phyloP scores from a whole-genome alignment of 768 basidiomycete genomes.

The Udeniomyces megalosporus region DNA sequence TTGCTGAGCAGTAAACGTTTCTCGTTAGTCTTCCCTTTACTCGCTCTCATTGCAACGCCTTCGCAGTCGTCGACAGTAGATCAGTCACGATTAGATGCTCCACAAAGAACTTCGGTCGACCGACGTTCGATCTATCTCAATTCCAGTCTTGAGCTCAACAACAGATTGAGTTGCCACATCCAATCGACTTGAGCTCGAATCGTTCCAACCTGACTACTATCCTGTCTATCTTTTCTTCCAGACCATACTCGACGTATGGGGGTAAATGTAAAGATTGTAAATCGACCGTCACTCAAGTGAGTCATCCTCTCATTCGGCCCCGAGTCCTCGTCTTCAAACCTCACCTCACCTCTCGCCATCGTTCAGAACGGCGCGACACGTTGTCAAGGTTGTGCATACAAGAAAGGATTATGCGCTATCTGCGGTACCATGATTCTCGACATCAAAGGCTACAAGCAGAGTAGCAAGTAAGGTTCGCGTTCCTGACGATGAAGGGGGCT shows the following conservation, averaged over 20 bases:
- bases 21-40: constrained; percentile 14
- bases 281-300: constrained; percentile 22
- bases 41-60: too few relatives aligned
- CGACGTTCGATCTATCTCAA: too few relatives aligned
- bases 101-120: too few relatives aligned
- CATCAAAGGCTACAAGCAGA: constrained; percentile 9
- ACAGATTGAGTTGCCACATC: too few relatives aligned
- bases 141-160: too few relatives aligned
- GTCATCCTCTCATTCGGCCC: constrained; percentile 11
- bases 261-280: constrained; percentile 31
- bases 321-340: too few relatives aligned
- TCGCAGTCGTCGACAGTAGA: too few relatives aligned
- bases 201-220: background rate
- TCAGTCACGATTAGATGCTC: constrained; percentile 17
- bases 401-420: constrained; percentile 28
- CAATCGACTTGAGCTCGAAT: constrained; percentile 16
- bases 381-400: constrained; percentile 21
- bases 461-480: background rate
- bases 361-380: constrained; percentile 25
- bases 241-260: constrained; percentile 19
- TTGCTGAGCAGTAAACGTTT: constrained; percentile 24
- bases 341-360: background rate
- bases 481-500: too few relatives aligned
- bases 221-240: background rate
- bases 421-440: constrained; percentile 23